phyloP scores from a whole-genome alignment of 495 filamentous ascomycete genomes.

The Astrocystis sublimbata region DNA sequence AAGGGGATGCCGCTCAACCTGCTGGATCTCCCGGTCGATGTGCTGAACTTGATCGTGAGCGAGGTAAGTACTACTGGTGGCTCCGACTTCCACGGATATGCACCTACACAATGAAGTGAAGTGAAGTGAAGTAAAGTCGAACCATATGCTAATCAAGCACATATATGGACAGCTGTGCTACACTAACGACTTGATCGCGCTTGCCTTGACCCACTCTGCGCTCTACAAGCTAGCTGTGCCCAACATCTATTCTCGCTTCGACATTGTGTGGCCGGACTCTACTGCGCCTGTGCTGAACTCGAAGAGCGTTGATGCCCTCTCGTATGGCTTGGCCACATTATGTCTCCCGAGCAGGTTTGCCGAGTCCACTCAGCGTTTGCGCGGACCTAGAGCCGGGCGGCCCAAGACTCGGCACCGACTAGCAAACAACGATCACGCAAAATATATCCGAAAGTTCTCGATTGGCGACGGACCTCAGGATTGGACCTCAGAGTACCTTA shows the following conservation, averaged over 20 bases:
- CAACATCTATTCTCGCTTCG: conserved; percentile 88
- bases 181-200: conserved; percentile 81
- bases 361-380: conserved; percentile 44
- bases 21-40: conserved; percentile 82
- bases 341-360: conserved; percentile 78
- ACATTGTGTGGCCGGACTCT: conserved; percentile 90
- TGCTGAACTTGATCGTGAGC: conserved; percentile 84
- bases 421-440: conserved; percentile 71
- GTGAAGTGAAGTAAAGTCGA: too few species aligned
- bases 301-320: conserved; percentile 84
- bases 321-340: conserved; percentile 85
- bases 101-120: background rate
- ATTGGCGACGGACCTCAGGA: conserved; percentile 82
- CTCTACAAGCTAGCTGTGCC: conserved; percentile 80
- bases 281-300: conserved; percentile 62
- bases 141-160: conserved; percentile 25
- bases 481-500: conserved; percentile 84
- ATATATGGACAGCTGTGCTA: conserved; percentile 67
- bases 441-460: conserved; percentile 85
- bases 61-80: conserved; percentile 66
- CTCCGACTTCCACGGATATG: background rate
- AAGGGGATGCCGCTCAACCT: conserved; percentile 55
- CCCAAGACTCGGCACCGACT: conserved; percentile 24
- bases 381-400: conserved; percentile 24
- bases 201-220: conserved; percentile 82